phyloP scores from a whole-genome alignment of 192 early-diverging fungal species.

The Dimargaris xerosporica region DNA sequence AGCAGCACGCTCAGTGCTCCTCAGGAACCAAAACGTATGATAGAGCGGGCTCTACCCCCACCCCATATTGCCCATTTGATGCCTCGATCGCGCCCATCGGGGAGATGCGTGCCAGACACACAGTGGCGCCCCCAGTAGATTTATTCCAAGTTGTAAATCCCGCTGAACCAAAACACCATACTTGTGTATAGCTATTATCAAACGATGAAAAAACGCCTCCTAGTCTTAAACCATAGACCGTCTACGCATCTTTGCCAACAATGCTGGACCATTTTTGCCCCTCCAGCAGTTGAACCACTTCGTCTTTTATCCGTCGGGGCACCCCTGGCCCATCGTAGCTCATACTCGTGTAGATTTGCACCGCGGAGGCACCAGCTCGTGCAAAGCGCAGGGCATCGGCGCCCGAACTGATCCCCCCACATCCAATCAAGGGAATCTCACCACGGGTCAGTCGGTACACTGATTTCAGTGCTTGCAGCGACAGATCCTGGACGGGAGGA shows the following conservation, averaged over 20 bases:
- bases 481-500: constrained; percentile 49
- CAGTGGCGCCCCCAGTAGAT: too few relatives aligned
- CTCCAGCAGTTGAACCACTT: constrained; percentile 44
- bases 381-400: constrained; percentile 66
- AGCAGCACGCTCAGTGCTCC: too few relatives aligned
- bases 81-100: too few relatives aligned
- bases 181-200: too few relatives aligned
- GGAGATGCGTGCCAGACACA: too few relatives aligned
- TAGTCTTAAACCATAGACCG: too few relatives aligned
- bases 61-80: too few relatives aligned
- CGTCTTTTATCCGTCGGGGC: constrained; percentile 63
- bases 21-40: too few relatives aligned
- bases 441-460: constrained; percentile 67
- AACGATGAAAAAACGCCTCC: too few relatives aligned
- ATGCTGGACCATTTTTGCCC: constrained; percentile 55
- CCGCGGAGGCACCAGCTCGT: constrained; percentile 63
- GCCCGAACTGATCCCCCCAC: constrained; percentile 66
- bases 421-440: constrained; percentile 66
- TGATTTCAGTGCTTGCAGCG: constrained; percentile 50
- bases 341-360: constrained; percentile 73
- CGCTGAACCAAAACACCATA: too few relatives aligned
- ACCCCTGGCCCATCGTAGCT: constrained; percentile 64
- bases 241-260: constrained; percentile 29
- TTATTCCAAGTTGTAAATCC: too few relatives aligned
- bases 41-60: too few relatives aligned